Conservation (phyloP, 2,329 filamentous ascomycete genomes). For the Phialophora chinensis region DNA sequence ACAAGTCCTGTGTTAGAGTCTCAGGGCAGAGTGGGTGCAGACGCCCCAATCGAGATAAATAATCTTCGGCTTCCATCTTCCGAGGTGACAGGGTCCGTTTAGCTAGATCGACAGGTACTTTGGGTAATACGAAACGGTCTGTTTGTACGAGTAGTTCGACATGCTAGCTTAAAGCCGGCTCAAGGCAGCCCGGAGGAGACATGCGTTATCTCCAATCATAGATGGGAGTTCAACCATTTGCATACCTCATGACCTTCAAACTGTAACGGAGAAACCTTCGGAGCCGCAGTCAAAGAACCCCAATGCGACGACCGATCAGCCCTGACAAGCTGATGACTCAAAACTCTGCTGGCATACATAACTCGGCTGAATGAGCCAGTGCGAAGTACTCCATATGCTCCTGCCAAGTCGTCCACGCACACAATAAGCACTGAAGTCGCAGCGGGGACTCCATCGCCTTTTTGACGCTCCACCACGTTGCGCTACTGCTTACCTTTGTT, state of each 20-base stretch:
- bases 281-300: not conserved
- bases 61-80: not conserved
- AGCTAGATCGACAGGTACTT: not conserved
- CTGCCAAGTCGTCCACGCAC: not conserved
- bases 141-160: too few relatives aligned
- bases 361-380: not conserved
- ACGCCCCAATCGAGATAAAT: not conserved
- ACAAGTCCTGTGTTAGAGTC: not conserved
- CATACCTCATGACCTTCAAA: not conserved
- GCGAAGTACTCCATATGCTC: not conserved
- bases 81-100: constrained; percentile 24
- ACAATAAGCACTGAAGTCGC: constrained; percentile 2
- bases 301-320: not conserved
- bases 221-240: not conserved
- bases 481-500: constrained; percentile 13
- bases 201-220: not conserved
- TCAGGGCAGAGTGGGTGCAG: too few relatives aligned
- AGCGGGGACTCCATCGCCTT: constrained; percentile 5
- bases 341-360: not conserved
- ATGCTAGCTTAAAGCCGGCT: too few relatives aligned
- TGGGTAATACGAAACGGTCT: too few relatives aligned
- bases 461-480: constrained; percentile 9
- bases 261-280: not conserved
- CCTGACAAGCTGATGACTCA: not conserved
- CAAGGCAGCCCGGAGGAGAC: too few relatives aligned